Conservation (phyloP, 495 filamentous ascomycete species). For the Aspergillus affinis region DNA sequence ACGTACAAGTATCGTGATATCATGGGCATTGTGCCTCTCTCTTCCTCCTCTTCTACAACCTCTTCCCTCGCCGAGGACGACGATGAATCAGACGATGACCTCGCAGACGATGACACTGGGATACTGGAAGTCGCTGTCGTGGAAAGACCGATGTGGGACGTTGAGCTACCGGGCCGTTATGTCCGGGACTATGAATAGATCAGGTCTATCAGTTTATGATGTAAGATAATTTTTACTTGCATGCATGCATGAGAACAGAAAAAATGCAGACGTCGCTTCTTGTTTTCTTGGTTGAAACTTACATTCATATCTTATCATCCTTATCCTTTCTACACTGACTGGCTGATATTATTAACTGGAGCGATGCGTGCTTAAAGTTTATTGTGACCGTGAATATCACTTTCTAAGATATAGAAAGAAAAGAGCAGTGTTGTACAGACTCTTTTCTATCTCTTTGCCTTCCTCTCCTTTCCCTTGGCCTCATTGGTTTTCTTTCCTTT, state of each 20-base stretch:
- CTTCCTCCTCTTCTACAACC: slow-evolving; percentile 25
- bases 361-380: too few species aligned
- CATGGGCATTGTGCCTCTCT: slow-evolving; percentile 78
- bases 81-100: slow-evolving; percentile 18
- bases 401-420: too few species aligned
- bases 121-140: slow-evolving; percentile 78
- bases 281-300: too few species aligned
- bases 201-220: neutral
- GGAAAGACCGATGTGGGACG: slow-evolving; percentile 82
- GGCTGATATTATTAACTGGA: too few species aligned
- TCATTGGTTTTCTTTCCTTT: too few species aligned
- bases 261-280: too few species aligned
- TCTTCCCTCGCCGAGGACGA: neutral
- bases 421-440: too few species aligned
- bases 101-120: slow-evolving; percentile 14
- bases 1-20: slow-evolving; percentile 91
- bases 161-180: slow-evolving; percentile 75
- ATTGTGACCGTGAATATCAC: too few species aligned
- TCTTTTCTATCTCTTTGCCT: too few species aligned
- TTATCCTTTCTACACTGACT: too few species aligned
- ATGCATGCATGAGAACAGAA: neutral
- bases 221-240: neutral
- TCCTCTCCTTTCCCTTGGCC: too few species aligned
- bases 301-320: too few species aligned
- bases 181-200: slow-evolving; percentile 61